Conservation (phyloP, 768 basidiomycete species). For the Suillus fuscotomentosus region DNA sequence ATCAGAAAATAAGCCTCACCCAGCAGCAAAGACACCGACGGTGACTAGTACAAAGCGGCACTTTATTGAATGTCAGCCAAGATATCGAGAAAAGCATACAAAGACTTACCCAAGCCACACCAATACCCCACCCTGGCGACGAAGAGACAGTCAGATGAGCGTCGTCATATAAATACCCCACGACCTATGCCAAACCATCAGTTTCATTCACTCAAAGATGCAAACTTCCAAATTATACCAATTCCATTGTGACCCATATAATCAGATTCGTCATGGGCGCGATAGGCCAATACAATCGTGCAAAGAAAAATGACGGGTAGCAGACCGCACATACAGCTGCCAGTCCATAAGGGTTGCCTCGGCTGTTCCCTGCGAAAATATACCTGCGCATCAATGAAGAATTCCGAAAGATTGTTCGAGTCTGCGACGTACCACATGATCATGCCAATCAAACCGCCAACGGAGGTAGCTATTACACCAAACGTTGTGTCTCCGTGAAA, state of each 20-base stretch:
- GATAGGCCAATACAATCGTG: constrained; percentile 70
- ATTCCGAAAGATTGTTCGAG: background rate
- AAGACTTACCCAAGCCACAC: constrained; percentile 68
- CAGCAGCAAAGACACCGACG: constrained; percentile 73
- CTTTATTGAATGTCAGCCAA: constrained; percentile 29
- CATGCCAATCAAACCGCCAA: constrained; percentile 61
- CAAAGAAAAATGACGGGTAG: constrained; percentile 71
- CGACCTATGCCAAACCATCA: constrained; percentile 40
- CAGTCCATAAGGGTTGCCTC: constrained; percentile 67
- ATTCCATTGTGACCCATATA: constrained; percentile 57
- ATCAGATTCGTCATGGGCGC: constrained; percentile 72
- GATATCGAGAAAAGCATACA: background rate
- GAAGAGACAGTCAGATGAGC: constrained; percentile 44
- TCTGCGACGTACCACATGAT: constrained; percentile 55
- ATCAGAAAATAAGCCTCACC: constrained; percentile 40
- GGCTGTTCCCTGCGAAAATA: constrained; percentile 58
- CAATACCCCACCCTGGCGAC: constrained; percentile 57
- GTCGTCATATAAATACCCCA: constrained; percentile 76
- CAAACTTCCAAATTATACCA: constrained; percentile 41
- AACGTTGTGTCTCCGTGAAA: constrained; percentile 78
- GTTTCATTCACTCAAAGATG: background rate
- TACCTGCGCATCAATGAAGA: constrained; percentile 45
- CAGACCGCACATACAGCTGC: constrained; percentile 65
- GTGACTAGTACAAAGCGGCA: constrained; percentile 68
- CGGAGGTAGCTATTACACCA: constrained; percentile 62